These are phyloP conservation scores for Pseudisothecium myosuroides DNA, from an alignment of 225 moss, liverwort and hornwort species.

Conservation along the genomic window DNA sequence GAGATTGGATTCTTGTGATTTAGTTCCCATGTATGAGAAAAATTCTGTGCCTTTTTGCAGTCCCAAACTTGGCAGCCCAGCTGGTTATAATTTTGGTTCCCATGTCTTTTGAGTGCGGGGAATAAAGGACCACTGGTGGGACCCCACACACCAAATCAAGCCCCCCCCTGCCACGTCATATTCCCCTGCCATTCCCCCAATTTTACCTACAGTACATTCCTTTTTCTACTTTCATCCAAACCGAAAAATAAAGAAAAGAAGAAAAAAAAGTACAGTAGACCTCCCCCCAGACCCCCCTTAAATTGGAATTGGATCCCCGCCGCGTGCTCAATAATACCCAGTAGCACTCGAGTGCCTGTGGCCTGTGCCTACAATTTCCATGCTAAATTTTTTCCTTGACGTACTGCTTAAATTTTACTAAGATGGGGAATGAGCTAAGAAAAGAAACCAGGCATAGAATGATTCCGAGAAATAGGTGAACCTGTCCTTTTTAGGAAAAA, in stretches of 20 bases:
- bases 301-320: constrained; percentile 8
- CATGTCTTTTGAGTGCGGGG: background rate
- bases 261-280: no score
- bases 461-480: background rate
- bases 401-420: background rate
- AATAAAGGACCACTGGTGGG: background rate
- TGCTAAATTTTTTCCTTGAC: background rate
- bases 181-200: background rate
- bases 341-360: background rate
- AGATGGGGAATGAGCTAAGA: background rate
- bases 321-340: background rate
- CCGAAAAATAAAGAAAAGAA: background rate
- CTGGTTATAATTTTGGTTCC: background rate
- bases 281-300: background rate
- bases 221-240: background rate
- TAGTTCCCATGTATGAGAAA: background rate
- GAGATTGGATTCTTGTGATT: background rate
- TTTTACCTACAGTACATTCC: background rate
- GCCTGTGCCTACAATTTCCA: no score
- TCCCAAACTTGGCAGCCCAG: background rate
- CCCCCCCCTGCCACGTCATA: background rate
- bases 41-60: background rate
- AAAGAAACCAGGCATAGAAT: background rate
- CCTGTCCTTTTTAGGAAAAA: background rate
- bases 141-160: background rate